Evolutionary conservation across 2,329 filamentous ascomycete genomes (phyloP), one percentile per base, ranked within the genome.

Genomic region (Kalaharituber pfeilii): DNA sequence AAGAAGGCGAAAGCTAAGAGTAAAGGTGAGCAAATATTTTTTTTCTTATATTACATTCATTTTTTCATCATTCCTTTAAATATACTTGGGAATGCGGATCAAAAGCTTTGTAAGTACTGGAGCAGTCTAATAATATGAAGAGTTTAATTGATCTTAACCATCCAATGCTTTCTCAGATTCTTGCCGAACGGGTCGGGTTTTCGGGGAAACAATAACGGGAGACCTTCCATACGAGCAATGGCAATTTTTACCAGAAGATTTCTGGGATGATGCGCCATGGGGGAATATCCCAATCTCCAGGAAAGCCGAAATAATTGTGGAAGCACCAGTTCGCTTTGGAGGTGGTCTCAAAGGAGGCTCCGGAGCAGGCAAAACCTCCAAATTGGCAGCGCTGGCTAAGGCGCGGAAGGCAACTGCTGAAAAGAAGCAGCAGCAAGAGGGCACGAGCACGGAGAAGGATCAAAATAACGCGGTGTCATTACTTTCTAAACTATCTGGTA

Each of bases 221-320:
- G 1, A 2, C 13, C 13, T 22, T 49, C 6, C 3, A 2, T 18
- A 7, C 3, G 3, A 5, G 33, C 33, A 18, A 18, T 39, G 33
- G 33, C 13, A 1, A 15, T 15, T 15, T n/a, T 20, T 28, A 3
- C 6, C 27, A 53, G 67, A 72, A 56, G 72, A 76, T 33, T 85
- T 88, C 68, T 98, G 95, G 67, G 70, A 73, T 64, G 88, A 94
- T 65, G 83, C 83, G 65, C 85, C 88, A 1, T 98, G 91, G 89
- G 74, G 87, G 53, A 76, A 81, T 52, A 72, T 89, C 9, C 84
- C 87, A 22, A 62, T 68, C 36, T 69, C 82, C 49, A 78, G 84
- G 27, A 75, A 77, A 60, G 76, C 82, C 33, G 66, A 73, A 15
- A 73, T 82, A 15, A 76, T 88, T 33, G 69, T 84, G 50, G 73